phyloP scores from a whole-genome alignment of 2,329 filamentous ascomycete species.

The Ophiostoma sp. region DNA sequence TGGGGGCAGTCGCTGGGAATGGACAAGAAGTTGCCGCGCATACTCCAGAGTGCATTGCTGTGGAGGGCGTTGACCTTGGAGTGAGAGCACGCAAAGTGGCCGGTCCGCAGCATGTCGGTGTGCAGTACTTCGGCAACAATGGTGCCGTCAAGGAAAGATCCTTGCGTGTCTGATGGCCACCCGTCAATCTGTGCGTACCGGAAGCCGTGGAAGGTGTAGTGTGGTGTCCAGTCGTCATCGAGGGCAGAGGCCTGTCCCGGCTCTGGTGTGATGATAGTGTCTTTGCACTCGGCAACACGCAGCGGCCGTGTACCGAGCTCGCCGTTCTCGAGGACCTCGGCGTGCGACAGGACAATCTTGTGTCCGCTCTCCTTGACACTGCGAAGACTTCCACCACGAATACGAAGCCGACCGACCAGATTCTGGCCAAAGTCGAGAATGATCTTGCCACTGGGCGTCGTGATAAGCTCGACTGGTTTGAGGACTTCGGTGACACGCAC shows the following conservation, averaged over 20 bases:
- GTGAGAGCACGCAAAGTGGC: slow-evolving; percentile 50
- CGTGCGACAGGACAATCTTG: slow-evolving; percentile 43
- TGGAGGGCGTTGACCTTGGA: slow-evolving; percentile 49
- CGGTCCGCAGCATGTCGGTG: slow-evolving; percentile 47
- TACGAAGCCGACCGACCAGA: slow-evolving; percentile 45
- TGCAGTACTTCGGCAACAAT: slow-evolving; percentile 39
- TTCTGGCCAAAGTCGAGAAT: slow-evolving; percentile 57
- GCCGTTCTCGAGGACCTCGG: slow-evolving; percentile 50
- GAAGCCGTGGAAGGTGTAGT: slow-evolving; percentile 50
- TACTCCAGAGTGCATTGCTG: slow-evolving; percentile 50
- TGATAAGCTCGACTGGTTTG: slow-evolving; percentile 32
- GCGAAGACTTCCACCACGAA: slow-evolving; percentile 28
- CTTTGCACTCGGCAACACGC: slow-evolving; percentile 38
- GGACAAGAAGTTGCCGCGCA: slow-evolving; percentile 54
- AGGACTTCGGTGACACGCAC: slow-evolving; percentile 36
- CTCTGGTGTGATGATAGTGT: slow-evolving; percentile 33
- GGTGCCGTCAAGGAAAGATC: slow-evolving; percentile 16
- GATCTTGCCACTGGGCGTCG: slow-evolving; percentile 39
- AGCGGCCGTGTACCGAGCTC: slow-evolving; percentile 41
- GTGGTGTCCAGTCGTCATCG: slow-evolving; percentile 38
- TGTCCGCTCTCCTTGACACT: slow-evolving; percentile 32
- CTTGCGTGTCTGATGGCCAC: not conserved
- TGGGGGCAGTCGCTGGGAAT: slow-evolving; percentile 56
- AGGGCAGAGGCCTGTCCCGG: slow-evolving; percentile 20
- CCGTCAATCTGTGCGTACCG: slow-evolving; percentile 35